Percentiles rank a stretch among this genome's conserved stretches.
Conservation (phyloP, 2,329 filamentous ascomycete genomes). For the Atkinsonella hypoxylon region DNA sequence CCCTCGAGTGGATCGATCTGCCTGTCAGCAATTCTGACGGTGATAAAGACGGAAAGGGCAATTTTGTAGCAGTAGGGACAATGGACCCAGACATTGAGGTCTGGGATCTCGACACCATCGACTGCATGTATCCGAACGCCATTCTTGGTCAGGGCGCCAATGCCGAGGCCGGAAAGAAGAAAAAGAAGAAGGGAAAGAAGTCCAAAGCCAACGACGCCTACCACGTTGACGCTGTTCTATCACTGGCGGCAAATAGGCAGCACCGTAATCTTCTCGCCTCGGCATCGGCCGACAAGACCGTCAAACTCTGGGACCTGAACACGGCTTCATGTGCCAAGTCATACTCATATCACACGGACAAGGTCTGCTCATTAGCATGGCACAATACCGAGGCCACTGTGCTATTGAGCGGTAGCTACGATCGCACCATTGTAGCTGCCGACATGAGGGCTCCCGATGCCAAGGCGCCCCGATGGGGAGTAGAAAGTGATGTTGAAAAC, state of each 20-base stretch:
- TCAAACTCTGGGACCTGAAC: slow-evolving; percentile 96
- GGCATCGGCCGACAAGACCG: slow-evolving; percentile 88
- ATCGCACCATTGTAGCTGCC: slow-evolving; percentile 83
- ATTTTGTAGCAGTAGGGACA: slow-evolving; percentile 89
- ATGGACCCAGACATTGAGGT: slow-evolving; percentile 98
- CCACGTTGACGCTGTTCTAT: slow-evolving; percentile 87
- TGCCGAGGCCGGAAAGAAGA: slow-evolving; percentile 43
- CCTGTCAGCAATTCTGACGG: slow-evolving; percentile 62
- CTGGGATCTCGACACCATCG: slow-evolving; percentile 92
- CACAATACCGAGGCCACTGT: slow-evolving; percentile 78
- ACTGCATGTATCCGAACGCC: slow-evolving; percentile 96
- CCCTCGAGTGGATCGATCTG: slow-evolving; percentile 89
- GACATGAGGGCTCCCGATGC: slow-evolving; percentile 91
- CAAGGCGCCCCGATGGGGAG: slow-evolving; percentile 73
- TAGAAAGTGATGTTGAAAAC: slow-evolving; percentile 90
- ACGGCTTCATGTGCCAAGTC: slow-evolving; percentile 90
- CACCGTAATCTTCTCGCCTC: slow-evolving; percentile 93
- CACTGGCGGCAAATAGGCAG: slow-evolving; percentile 81
- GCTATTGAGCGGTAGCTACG: slow-evolving; percentile 86
- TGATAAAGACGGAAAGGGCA: slow-evolving; percentile 58
- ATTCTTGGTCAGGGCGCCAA: slow-evolving; percentile 70
- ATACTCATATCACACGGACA: slow-evolving; percentile 92
- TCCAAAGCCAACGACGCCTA: slow-evolving; percentile 76
- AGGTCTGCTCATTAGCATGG: slow-evolving; percentile 94
- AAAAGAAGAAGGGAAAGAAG: slow-evolving; percentile 67